A percentile compares a stretch with the other conserved stretches of the same genome.
Conservation (phyloP, 1,139 yeast species). For the Debaryomyces fabryi region DNA sequence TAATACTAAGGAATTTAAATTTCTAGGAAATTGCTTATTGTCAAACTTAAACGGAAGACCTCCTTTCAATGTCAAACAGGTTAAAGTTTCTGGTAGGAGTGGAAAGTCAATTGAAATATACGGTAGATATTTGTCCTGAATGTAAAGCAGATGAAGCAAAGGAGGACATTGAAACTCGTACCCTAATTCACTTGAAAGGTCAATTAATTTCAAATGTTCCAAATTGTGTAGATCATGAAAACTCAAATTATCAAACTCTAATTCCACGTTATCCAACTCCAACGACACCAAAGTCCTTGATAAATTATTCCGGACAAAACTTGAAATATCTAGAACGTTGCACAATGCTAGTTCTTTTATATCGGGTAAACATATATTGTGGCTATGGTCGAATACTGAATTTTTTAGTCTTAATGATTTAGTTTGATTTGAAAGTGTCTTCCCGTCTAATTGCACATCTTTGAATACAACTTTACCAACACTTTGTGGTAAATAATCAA, state of each 20-base stretch:
- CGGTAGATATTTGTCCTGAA: conserved; percentile 5
- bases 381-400: background rate
- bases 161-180: background rate
- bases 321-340: background rate
- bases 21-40: background rate
- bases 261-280: background rate
- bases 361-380: background rate
- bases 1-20: background rate
- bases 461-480: background rate
- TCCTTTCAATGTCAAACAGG: background rate
- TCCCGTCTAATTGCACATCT: background rate
- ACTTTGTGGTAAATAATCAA: background rate
- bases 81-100: background rate
- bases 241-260: background rate
- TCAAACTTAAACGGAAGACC: conserved; percentile 2
- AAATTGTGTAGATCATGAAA: background rate
- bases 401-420: background rate
- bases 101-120: conserved; percentile 4
- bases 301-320: background rate
- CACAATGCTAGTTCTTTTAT: background rate
- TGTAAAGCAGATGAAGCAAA: background rate
- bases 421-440: background rate
- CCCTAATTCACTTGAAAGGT: background rate
- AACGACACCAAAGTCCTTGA: background rate
- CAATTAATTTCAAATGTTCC: background rate